phyloP scores from a whole-genome alignment of 345 rosid genomes.

The Sonneratia alba region DNA sequence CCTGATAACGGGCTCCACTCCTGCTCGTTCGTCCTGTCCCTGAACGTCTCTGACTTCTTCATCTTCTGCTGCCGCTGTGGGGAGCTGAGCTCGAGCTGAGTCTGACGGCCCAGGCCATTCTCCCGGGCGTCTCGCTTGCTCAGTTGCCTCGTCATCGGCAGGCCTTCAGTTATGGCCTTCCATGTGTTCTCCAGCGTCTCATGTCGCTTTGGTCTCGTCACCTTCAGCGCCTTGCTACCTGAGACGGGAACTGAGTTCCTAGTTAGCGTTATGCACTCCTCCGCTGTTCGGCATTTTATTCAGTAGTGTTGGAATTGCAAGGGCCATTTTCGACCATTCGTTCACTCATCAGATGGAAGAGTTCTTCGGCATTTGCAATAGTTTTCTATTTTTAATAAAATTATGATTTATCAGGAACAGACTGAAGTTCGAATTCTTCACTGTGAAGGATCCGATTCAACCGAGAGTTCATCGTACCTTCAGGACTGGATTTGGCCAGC shows the following conservation, averaged over 20 bases:
- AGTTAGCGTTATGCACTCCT: neutral
- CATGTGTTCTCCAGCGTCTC: conserved; percentile 77
- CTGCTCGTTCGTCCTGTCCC: conserved; percentile 49
- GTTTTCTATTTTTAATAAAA: too few species aligned
- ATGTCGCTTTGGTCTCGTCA: conserved; percentile 36
- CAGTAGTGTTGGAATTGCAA: neutral
- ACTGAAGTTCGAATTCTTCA: neutral
- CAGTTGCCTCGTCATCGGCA: conserved; percentile 47
- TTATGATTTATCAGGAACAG: neutral
- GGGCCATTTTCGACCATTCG: too few species aligned
- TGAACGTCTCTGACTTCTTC: conserved; percentile 62
- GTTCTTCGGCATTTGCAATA: too few species aligned
- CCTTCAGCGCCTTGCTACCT: conserved; percentile 39
- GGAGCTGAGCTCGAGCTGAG: neutral
- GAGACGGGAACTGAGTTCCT: neutral
- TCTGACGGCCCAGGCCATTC: conserved; percentile 16
- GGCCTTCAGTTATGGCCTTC: conserved; percentile 69
- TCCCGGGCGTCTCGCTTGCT: conserved; percentile 52
- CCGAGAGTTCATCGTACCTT: conserved; percentile 29
- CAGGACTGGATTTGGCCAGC: conserved; percentile 30
- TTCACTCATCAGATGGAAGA: neutral
- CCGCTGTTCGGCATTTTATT: too few species aligned
- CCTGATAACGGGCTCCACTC: conserved; percentile 21
- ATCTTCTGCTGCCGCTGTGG: conserved; percentile 6
- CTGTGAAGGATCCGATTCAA: neutral